Base-by-base conservation (phyloP, 768 basidiomycete genomes). In the Xerocomus spinulosus region DNA sequence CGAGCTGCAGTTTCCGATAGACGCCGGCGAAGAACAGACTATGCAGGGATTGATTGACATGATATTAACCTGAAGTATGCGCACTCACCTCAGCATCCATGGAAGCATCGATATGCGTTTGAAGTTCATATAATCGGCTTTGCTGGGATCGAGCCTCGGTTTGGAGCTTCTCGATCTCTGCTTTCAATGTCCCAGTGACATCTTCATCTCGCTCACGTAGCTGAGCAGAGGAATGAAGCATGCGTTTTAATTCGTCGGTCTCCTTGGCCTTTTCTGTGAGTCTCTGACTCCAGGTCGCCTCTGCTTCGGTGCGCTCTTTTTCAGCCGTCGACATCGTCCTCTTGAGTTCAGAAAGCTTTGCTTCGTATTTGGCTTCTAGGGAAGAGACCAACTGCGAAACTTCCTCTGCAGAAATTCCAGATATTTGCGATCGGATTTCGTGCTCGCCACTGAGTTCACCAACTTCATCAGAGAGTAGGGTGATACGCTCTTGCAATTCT, bases 261-360 rank as follows among this genome's bases (percentile, higher is more conserved):
- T 95, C 93, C 53, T 76, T 77, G 20, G 78, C 74, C 61, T 91
- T 87, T 58, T 90, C 86, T 21, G 77, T 77, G 26, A 97, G 71
- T 62, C 92, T 93, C 48, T 75, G 76, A 60, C 86, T 87, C 90
- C 93, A 95, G 52, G 90, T 86, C 21, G 87, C 85, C 58, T 98
- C 95, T 25, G 79, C 78, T 42, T 95, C 93, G 44, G 78, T 83
- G 32, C 92, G 77, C 64, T 98, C 96, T 56, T 78, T 81, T 70
- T 97, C 95, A 18, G 83, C 65, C 9, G 71, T 70, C 5, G 70
- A 59, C 21, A 96, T 66, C 44, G 80, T 79, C 52, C 75, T 73
- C 52, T 79, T 80, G 54, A 95, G 65, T 56, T 93, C 91, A 1
- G 80, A 70, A 7, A 96, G 65, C 57, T 79, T 85, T 3, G 77